A percentile compares a stretch with the other conserved stretches of the same genome.
These are phyloP conservation scores for Polychytrium aggregatum DNA, from an alignment of 192 early-diverging fungal species.

Conservation along the genomic window DNA sequence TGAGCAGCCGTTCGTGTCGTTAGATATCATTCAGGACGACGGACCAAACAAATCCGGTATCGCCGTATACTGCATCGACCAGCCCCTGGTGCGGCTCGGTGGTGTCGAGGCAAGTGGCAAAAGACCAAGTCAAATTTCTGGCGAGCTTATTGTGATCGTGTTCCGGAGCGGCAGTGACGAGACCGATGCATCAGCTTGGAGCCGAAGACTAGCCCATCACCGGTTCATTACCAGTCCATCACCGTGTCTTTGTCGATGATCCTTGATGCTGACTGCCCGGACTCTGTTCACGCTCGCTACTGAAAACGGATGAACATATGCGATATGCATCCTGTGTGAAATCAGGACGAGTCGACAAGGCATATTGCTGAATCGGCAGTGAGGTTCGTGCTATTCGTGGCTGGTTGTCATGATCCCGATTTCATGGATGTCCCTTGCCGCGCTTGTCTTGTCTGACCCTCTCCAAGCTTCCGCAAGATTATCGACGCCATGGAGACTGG, in stretches of 20 bases:
- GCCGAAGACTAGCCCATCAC: too few relatives aligned
- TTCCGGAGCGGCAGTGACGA: too few relatives aligned
- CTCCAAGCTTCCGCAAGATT: slow-evolving; percentile 2
- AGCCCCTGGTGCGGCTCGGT: slow-evolving; percentile 4
- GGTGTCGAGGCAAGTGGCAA: neutral
- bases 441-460: neutral
- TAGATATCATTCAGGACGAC: too few relatives aligned
- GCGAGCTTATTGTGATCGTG: too few relatives aligned
- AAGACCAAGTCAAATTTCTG: too few relatives aligned
- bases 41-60: too few relatives aligned
- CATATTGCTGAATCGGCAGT: slow-evolving; percentile 11
- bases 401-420: neutral
- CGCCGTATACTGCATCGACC: slow-evolving; percentile 5
- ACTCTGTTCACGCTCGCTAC: too few relatives aligned
- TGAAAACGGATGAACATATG: neutral
- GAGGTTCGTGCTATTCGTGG: neutral
- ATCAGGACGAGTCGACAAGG: neutral
- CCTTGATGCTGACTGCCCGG: too few relatives aligned
- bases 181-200: too few relatives aligned
- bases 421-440: neutral
- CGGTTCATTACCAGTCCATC: too few relatives aligned
- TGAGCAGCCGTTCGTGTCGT: neutral
- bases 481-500: neutral
- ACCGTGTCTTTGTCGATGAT: too few relatives aligned
- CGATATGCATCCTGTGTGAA: neutral